phyloP scores from a whole-genome alignment of 176 grass and related monocot species.

The Raddia guianensis region DNA sequence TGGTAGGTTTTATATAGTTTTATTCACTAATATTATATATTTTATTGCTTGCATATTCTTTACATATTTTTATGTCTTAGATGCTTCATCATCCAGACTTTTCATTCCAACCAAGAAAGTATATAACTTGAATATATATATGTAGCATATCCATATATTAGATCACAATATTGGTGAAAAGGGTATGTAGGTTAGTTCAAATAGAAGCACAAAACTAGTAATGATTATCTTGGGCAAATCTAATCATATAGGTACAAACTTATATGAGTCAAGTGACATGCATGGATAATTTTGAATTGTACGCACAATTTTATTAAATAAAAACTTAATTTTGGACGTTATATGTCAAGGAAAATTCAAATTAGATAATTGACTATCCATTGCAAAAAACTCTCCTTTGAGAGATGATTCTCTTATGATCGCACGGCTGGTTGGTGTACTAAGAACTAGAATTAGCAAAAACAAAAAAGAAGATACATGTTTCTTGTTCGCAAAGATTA shows the following conservation, averaged over 20 bases:
- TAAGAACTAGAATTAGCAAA: not conserved
- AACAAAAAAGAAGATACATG: not conserved
- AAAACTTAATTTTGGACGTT: not conserved
- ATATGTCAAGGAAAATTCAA: not conserved
- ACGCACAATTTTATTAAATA: not conserved
- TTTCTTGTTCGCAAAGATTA: not conserved
- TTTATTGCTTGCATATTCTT: not conserved
- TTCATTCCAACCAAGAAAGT: not conserved
- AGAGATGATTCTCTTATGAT: not conserved
- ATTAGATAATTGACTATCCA: not conserved
- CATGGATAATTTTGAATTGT: not conserved
- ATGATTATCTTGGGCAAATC: not conserved
- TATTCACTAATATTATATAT: not conserved
- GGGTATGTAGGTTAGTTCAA: not conserved
- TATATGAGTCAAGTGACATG: not conserved
- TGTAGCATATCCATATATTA: not conserved
- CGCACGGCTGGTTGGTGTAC: not conserved
- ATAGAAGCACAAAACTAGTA: not conserved
- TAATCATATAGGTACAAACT: not conserved
- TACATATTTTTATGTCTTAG: not conserved
- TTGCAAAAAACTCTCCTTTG: not conserved
- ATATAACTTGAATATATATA: not conserved
- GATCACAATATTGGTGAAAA: not conserved
- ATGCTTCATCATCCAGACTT: not conserved
- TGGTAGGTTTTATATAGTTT: constrained; percentile 34